Conservation (phyloP, 106 monocot species). For the Xerophyta viscosa region DNA sequence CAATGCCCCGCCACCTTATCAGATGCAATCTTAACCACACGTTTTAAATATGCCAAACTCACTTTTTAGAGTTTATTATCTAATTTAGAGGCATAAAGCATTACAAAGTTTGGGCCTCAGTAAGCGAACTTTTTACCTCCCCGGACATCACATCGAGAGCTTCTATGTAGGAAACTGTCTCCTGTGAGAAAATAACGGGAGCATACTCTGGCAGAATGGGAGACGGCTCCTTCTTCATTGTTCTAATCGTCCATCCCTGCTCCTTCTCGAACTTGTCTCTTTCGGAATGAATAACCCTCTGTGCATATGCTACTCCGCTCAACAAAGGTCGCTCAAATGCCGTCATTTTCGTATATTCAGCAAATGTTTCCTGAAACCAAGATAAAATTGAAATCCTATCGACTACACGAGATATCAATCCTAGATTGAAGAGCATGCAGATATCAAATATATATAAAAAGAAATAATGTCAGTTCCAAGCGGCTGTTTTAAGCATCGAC, state of each 20-base stretch:
- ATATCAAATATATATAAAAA: no score
- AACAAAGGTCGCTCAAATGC: constrained; percentile 88
- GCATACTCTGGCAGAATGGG: constrained; percentile 88
- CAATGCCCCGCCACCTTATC: no score
- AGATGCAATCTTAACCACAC: no score
- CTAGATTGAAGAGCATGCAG: no score
- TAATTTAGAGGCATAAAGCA: no score
- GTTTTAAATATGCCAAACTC: no score
- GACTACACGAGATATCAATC: neutral
- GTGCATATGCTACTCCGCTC: constrained; percentile 88
- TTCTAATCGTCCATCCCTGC: constrained; percentile 89
- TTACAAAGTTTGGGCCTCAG: neutral
- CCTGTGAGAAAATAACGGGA: constrained; percentile 91
- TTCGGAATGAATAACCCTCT: constrained; percentile 73
- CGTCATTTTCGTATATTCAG: constrained; percentile 77
- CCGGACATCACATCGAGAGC: constrained; percentile 98
- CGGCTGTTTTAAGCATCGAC: no score
- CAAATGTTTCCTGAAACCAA: constrained; percentile 69
- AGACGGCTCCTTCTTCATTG: constrained; percentile 79
- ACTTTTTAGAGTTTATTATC: no score
- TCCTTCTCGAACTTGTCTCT: constrained; percentile 73
- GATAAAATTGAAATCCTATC: neutral
- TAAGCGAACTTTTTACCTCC: constrained; percentile 37
- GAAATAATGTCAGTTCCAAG: no score
- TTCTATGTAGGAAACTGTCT: constrained; percentile 89